Percentiles rank a stretch among this genome's conserved stretches.
These are phyloP conservation scores for Colletotrichum scovillei DNA, from an alignment of 2,329 filamentous ascomycete species.

Conservation along the genomic window DNA sequence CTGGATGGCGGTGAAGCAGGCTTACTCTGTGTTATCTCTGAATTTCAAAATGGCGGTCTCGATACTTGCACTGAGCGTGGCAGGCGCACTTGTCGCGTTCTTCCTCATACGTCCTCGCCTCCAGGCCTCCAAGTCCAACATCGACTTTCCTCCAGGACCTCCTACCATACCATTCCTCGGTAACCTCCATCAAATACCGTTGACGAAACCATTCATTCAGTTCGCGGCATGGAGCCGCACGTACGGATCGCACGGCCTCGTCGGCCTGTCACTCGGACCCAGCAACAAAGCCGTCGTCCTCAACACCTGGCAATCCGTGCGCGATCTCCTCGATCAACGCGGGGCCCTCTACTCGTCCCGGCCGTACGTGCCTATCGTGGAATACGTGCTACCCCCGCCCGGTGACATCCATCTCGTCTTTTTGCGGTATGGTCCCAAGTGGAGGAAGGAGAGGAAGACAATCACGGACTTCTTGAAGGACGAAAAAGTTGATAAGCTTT, in stretches of 20 bases:
- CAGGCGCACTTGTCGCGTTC: not conserved
- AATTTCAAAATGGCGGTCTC: not conserved
- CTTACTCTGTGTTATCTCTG: not conserved
- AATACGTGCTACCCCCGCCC: slow-evolving; percentile 5
- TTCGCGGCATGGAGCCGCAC: slow-evolving; percentile 45
- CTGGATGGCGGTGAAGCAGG: not conserved
- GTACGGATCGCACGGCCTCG: slow-evolving; percentile 45
- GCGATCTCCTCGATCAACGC: slow-evolving; percentile 51
- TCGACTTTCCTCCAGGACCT: slow-evolving; percentile 39
- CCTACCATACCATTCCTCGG: slow-evolving; percentile 39
- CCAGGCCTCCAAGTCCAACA: not conserved
- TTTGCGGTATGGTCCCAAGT: slow-evolving; percentile 13
- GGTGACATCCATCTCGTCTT: slow-evolving; percentile 21
- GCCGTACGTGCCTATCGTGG: slow-evolving; percentile 42
- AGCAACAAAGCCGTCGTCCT: slow-evolving; percentile 46
- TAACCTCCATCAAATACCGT: slow-evolving; percentile 42
- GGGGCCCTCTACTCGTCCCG: slow-evolving; percentile 50
- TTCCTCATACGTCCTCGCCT: not conserved
- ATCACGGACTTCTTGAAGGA: slow-evolving; percentile 1
- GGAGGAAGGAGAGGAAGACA: slow-evolving; percentile 4
- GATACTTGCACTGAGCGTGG: not conserved
- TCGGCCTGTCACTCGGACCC: slow-evolving; percentile 44
- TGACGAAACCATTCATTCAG: slow-evolving; percentile 39
- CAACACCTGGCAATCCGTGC: slow-evolving; percentile 44
- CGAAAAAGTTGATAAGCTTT: not conserved